Evolutionary conservation across 2,329 filamentous ascomycete species (phyloP).

Genomic region (Pseudonectria foliicola): DNA sequence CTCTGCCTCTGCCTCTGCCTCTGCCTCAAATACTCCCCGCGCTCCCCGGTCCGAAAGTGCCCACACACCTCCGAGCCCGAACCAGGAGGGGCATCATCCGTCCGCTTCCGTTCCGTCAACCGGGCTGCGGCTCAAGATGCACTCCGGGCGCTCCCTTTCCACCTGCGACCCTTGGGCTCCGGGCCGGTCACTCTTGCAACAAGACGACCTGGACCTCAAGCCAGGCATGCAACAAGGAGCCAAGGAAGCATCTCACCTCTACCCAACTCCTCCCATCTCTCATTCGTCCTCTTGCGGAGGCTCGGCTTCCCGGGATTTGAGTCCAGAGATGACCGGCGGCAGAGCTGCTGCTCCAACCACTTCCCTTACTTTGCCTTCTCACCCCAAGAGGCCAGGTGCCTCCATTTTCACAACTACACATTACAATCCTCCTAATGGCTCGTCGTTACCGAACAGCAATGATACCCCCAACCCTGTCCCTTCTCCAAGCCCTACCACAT

Average conservation of each 20-base stretch:
- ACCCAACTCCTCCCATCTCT: slow-evolving; percentile 53
- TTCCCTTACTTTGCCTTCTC: slow-evolving; percentile 13
- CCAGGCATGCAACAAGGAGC: slow-evolving; percentile 16
- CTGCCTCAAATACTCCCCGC: slow-evolving; percentile 32
- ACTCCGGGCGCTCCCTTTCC: slow-evolving; percentile 18
- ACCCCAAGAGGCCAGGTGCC: slow-evolving; percentile 15
- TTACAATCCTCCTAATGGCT: slow-evolving; percentile 17
- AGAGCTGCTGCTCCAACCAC: slow-evolving; percentile 15
- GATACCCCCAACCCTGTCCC: slow-evolving; percentile 8
- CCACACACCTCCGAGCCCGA: slow-evolving; percentile 17
- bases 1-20: too few species aligned
- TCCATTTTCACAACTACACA: slow-evolving; percentile 22
- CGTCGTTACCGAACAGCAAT: slow-evolving; percentile 12
- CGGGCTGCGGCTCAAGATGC: slow-evolving; percentile 22
- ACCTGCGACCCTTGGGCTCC: slow-evolving; percentile 14
- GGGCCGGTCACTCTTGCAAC: slow-evolving; percentile 18
- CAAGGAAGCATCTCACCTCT: slow-evolving; percentile 28
- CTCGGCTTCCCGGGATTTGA: slow-evolving; percentile 23
- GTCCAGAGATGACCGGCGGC: slow-evolving; percentile 17
- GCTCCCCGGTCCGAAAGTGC: slow-evolving; percentile 31
- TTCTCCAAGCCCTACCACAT: slow-evolving; percentile 8
- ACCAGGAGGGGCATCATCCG: slow-evolving; percentile 11
- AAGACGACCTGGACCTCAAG: slow-evolving; percentile 16
- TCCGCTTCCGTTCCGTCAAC: slow-evolving; percentile 23
- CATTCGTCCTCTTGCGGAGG: slow-evolving; percentile 33